Base-by-base conservation (phyloP, 176 grass and related monocot species). In the Stipa capillata region DNA sequence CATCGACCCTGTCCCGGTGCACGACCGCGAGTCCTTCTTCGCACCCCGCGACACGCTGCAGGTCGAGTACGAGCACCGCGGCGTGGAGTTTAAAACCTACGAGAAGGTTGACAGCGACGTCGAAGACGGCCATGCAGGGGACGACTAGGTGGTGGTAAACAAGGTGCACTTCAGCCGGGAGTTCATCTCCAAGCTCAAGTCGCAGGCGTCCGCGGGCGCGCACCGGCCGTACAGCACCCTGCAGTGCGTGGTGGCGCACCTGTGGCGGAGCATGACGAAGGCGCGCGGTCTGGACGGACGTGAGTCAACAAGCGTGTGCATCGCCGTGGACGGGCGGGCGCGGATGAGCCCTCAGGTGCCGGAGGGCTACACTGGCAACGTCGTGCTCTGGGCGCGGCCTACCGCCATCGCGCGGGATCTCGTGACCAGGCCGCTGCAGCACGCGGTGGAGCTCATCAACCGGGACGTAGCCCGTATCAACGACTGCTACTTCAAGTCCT, bases 401-500 rank as follows among this genome's bases (percentile, higher is more conserved):
- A 50, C 79, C 41, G 27, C 55, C 4, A 37, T 31, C 4, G 79
- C 41, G 3, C 28, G n/a, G 32, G 79, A 82, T 1, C 79, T 82
- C 0, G 55, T 73, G 31, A 4, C 41, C 29, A 37, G 6, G 40
- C 42, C 79, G 14, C 15, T 82, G 54, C 43, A 73, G 79, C 67
- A 82, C 68, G 66, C 68, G 0, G 79, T 82, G 68, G 42, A 73
- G 42, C 79, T 82, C 54, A 82, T 82, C 42, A 50, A 49, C 68
- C 7, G 68, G 65, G 79, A 45, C 54, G 79, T 82, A 54, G 9
- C 40, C 14, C 53, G 79, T 4, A 59, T 82, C 54, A 50, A 73
- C 42, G 68, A 82, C 31, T 14, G 68, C n/a, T 82, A 82, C 79
- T 82, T 82, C 55, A 73, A 62, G 79, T 73, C 79, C 29, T 82